phyloP scores from a whole-genome alignment of 1,284 basidiomycete species.

The Ceratobasidium sp. region DNA sequence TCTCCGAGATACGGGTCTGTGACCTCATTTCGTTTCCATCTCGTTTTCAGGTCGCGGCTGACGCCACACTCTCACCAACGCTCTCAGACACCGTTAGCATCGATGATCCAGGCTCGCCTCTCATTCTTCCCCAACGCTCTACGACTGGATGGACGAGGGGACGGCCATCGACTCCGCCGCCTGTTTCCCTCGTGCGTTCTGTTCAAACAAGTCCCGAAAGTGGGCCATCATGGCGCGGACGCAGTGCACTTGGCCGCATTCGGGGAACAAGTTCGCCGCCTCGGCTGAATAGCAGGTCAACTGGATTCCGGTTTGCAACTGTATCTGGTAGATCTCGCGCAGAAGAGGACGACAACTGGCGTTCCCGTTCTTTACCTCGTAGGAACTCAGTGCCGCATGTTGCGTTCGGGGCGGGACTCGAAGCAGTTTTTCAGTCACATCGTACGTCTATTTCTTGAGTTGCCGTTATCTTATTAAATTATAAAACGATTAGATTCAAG shows the following conservation, averaged over 20 bases:
- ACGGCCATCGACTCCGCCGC: conserved; percentile 37
- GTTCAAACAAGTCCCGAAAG: conserved; percentile 39
- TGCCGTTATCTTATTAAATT: conserved; percentile 24
- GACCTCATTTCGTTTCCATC: conserved; percentile 11
- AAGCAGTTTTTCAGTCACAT: conserved; percentile 22
- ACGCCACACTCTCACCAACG: conserved; percentile 39
- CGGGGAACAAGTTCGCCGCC: conserved; percentile 39
- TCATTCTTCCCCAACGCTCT: conserved; percentile 9
- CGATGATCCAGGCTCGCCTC: conserved; percentile 38
- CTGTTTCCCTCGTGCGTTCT: conserved; percentile 19
- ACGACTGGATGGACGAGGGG: conserved; percentile 17
- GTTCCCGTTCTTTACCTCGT: conserved; percentile 15
- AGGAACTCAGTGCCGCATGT: conserved; percentile 29
- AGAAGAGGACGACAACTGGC: conserved; percentile 37
- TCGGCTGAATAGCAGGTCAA: conserved; percentile 11
- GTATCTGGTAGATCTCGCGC: conserved; percentile 19
- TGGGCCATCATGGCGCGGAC: conserved; percentile 28
- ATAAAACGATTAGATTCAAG: conserved; percentile 34
- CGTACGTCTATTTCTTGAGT: conserved; percentile 11
- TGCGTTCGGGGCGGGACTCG: conserved; percentile 1
- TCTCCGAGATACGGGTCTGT: conserved; percentile 2
- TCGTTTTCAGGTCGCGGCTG: conserved; percentile 16
- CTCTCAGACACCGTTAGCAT: conserved; percentile 30
- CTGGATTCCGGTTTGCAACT: conserved; percentile 34
- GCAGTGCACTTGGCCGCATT: conserved; percentile 17